phyloP scores from a whole-genome alignment of 2,329 filamentous ascomycete genomes.

The Trichoderma endophyticum region DNA sequence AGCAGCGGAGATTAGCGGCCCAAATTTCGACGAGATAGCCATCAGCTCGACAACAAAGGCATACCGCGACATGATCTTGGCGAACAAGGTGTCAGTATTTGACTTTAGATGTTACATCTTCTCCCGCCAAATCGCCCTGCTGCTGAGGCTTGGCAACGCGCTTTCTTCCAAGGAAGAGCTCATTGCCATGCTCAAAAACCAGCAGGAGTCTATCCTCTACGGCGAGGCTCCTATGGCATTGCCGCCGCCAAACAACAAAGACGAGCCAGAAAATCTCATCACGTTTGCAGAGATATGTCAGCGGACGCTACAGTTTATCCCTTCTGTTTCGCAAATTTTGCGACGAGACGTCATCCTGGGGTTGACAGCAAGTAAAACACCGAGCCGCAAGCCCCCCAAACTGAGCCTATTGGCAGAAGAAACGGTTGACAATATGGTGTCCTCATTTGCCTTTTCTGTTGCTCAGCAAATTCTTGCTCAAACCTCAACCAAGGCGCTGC shows the following conservation, averaged over 20 bases:
- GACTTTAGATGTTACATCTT: conserved; percentile 96
- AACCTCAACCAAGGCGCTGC: conserved; percentile 65
- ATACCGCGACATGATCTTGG: conserved; percentile 87
- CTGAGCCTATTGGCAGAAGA: conserved; percentile 43
- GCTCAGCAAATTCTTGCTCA: conserved; percentile 74
- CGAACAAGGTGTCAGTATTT: conserved; percentile 93
- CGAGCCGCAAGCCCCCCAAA: conserved; percentile 24
- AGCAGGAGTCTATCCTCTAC: conserved; percentile 56
- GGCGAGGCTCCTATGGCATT: conserved; percentile 53
- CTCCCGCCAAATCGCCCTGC: conserved; percentile 76
- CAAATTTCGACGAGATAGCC: conserved; percentile 52
- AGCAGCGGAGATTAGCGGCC: conserved; percentile 32
- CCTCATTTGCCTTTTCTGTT: conserved; percentile 74
- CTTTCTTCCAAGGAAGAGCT: conserved; percentile 61
- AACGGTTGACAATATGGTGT: conserved; percentile 69
- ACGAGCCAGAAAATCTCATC: conserved; percentile 69
- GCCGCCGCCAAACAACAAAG: conserved; percentile 44
- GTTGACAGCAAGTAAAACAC: conserved; percentile 43
- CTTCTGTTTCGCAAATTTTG: conserved; percentile 74
- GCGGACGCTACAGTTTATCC: conserved; percentile 79
- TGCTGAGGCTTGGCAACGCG: conserved; percentile 78
- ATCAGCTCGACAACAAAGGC: conserved; percentile 68
- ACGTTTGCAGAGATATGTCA: conserved; percentile 85
- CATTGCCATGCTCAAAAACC: conserved; percentile 58
- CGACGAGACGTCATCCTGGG: conserved; percentile 72